These are phyloP conservation scores for Ophiosphaerella korrae DNA, from an alignment of 2,329 filamentous ascomycete species.

Conservation along the genomic window DNA sequence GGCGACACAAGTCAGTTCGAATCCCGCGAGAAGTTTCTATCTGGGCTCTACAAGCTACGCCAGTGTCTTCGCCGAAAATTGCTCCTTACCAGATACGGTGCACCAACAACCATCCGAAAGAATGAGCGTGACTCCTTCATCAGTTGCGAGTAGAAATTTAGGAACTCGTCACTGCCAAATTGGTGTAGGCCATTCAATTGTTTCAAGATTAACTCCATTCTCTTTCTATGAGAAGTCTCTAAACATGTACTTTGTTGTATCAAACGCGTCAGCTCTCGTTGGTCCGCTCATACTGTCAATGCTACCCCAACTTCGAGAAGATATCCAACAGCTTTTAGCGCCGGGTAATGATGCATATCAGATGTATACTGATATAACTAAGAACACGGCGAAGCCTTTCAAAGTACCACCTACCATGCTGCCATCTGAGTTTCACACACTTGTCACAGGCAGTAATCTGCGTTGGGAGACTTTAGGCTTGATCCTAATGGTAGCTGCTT, in stretches of 20 bases:
- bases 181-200: constrained; percentile 30
- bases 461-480: constrained; percentile 44
- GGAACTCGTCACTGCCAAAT: constrained; percentile 39
- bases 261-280: constrained; percentile 32
- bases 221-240: constrained; percentile 36
- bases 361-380: constrained; percentile 39
- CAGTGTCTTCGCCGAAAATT: constrained; percentile 39
- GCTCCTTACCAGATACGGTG: constrained; percentile 34
- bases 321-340: constrained; percentile 31
- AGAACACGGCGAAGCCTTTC: constrained; percentile 37
- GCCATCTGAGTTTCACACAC: constrained; percentile 39
- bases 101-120: constrained; percentile 37
- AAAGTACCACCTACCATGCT: constrained; percentile 39
- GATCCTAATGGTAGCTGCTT: constrained; percentile 33
- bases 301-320: constrained; percentile 37
- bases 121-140: constrained; percentile 27
- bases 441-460: constrained; percentile 41
- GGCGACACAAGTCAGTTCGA: constrained; percentile 22
- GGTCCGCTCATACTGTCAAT: constrained; percentile 38
- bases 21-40: constrained; percentile 37
- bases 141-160: constrained; percentile 15
- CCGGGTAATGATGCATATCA: constrained; percentile 22
- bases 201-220: constrained; percentile 38
- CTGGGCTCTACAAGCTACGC: constrained; percentile 46
- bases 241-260: constrained; percentile 32